Conservation (phyloP, 1,284 basidiomycete species). For the Quambalaria eucalypti region DNA sequence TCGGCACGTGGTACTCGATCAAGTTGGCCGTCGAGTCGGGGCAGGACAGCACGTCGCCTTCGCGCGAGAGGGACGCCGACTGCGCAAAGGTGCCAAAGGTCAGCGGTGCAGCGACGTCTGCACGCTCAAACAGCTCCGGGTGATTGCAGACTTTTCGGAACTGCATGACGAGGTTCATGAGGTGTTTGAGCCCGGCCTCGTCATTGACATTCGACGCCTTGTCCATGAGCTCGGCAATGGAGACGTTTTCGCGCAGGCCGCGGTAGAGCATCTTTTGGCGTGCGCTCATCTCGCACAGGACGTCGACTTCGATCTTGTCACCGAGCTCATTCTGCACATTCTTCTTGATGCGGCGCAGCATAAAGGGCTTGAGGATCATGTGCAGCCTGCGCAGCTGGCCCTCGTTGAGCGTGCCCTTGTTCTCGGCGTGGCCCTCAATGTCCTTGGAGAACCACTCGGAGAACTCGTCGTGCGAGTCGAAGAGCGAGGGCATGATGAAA, state of each 20-base stretch:
- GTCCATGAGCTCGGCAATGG: conserved; percentile 84
- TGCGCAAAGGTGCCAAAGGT: conserved; percentile 76
- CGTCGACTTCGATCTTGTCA: conserved; percentile 98
- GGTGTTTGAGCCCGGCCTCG: conserved; percentile 75
- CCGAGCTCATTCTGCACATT: conserved; percentile 99
- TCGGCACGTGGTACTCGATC: conserved; percentile 70
- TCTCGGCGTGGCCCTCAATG: conserved; percentile 76
- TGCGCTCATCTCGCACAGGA: conserved; percentile 87
- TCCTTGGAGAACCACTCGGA: conserved; percentile 99
- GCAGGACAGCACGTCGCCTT: conserved; percentile 72
- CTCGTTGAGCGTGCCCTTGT: conserved; percentile 80
- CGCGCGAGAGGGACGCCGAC: conserved; percentile 70
- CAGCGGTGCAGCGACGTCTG: conserved; percentile 86
- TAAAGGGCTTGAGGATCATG: conserved; percentile 99
- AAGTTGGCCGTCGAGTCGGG: conserved; percentile 76
- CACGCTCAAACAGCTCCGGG: conserved; percentile 93
- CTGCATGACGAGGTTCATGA: conserved; percentile 99
- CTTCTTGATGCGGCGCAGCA: conserved; percentile 92
- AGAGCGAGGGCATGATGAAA: conserved; percentile 99
- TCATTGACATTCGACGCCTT: conserved; percentile 81
- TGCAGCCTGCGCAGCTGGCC: conserved; percentile 89
- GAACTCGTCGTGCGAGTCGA: conserved; percentile 99
- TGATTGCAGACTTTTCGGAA: conserved; percentile 99
- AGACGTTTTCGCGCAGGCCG: conserved; percentile 81
- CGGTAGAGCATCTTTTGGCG: conserved; percentile 89